Conservation (phyloP, 2,329 filamentous ascomycete genomes). For the Aspergillus ibericus region DNA sequence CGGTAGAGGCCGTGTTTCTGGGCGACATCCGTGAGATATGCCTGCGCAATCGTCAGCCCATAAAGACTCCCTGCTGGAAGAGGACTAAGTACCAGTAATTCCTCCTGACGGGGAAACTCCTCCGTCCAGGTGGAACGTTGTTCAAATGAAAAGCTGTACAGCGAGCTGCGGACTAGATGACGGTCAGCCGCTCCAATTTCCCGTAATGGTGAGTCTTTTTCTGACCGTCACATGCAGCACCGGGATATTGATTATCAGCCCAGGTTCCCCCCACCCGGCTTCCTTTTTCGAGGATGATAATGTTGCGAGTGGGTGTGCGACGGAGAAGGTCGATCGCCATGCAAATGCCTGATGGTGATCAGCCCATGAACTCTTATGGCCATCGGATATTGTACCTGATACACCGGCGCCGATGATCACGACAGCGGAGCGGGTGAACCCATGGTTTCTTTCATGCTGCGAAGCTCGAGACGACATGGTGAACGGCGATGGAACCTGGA, state of each 20-base stretch:
- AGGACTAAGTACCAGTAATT: slow-evolving; percentile 52
- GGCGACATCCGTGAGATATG: slow-evolving; percentile 55
- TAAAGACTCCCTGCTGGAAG: not conserved
- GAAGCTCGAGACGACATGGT: not conserved
- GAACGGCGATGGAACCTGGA: not conserved
- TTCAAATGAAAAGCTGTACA: slow-evolving; percentile 63
- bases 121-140: slow-evolving; percentile 60
- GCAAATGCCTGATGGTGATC: slow-evolving; percentile 47
- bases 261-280: slow-evolving; percentile 56
- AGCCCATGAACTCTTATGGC: not conserved
- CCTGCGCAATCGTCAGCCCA: slow-evolving; percentile 23
- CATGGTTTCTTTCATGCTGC: slow-evolving; percentile 44
- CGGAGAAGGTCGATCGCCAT: slow-evolving; percentile 59
- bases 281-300: slow-evolving; percentile 59
- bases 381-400: slow-evolving; percentile 35
- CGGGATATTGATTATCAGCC: slow-evolving; percentile 59
- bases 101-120: slow-evolving; percentile 61
- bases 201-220: not conserved
- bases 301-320: slow-evolving; percentile 48
- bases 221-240: slow-evolving; percentile 54
- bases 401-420: slow-evolving; percentile 60
- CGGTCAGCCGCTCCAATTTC: not conserved
- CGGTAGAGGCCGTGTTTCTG: slow-evolving; percentile 56
- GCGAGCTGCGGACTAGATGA: slow-evolving; percentile 49
- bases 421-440: slow-evolving; percentile 54